phyloP scores from a whole-genome alignment of 495 filamentous ascomycete species.

The Podospora tetraspora region DNA sequence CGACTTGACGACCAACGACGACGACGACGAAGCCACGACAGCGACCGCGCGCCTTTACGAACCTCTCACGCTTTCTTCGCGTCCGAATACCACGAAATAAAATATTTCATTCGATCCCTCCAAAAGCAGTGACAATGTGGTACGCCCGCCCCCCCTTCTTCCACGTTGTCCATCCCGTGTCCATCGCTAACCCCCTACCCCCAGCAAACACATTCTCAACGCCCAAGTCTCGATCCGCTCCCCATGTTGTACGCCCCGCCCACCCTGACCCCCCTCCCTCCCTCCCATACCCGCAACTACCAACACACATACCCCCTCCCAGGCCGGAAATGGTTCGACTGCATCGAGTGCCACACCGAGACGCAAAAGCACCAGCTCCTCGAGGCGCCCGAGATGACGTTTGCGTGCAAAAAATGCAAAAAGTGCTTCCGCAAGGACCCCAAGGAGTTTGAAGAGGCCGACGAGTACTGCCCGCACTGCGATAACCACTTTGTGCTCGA shows the following conservation, averaged over 20 bases:
- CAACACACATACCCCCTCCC: not conserved
- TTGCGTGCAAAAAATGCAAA: slow-evolving; percentile 97
- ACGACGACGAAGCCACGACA: not conserved
- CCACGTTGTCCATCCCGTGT: too few relatives aligned
- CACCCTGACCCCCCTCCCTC: not conserved
- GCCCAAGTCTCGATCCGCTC: slow-evolving; percentile 95
- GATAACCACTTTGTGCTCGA: slow-evolving; percentile 97
- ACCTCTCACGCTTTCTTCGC: not conserved
- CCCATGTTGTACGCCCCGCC: slow-evolving; percentile 70
- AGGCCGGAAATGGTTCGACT: slow-evolving; percentile 98
- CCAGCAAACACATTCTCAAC: slow-evolving; percentile 92
- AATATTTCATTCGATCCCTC: not conserved
- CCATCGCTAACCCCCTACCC: not conserved
- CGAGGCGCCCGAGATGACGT: slow-evolving; percentile 80
- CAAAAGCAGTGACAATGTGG: slow-evolving; percentile 22
- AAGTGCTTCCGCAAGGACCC: slow-evolving; percentile 96
- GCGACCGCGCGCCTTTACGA: not conserved
- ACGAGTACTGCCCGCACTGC: slow-evolving; percentile 99
- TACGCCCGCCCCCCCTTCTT: too few relatives aligned
- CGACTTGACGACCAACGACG: not conserved
- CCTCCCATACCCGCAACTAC: not conserved
- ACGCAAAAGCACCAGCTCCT: slow-evolving; percentile 66
- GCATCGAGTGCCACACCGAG: slow-evolving; percentile 89
- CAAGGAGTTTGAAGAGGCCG: slow-evolving; percentile 87
- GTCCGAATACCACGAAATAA: not conserved